Evolutionary conservation across 129 eudicot genomes (phyloP), one percentile per base, ranked within the genome.

Genomic region (Cynara cardunculus): DNA sequence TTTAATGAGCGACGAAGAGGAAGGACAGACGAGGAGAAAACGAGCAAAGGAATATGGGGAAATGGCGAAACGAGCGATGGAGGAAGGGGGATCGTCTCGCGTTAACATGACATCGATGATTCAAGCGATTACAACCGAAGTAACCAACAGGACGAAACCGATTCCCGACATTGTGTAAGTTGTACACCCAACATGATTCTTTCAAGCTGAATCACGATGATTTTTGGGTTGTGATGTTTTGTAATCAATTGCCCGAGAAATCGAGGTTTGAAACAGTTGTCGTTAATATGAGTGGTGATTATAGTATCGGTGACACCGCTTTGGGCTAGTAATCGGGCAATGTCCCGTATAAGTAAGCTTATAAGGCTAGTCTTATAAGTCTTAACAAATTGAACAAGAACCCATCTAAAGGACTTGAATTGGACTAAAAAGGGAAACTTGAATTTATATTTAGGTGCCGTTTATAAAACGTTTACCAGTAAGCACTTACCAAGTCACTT

Each of bases 221-320:
- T n/a, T n/a, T n/a, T 13, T 65, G 85, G 25, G 85, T 85, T 7
- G 64, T 39, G 70, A 82, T 81, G 4, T 31, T 9, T 86, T 86
- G 3, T 84, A 21, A 49, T 64, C 22, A 1, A 69, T 27, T 25
- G 83, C 79, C 3, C 81, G 89, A 65, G 31, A 22, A 19, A 80
- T 85, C 72, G 44, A 1, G 82, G 56, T 62, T 72, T 76, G 49
- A 79, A 76, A 11, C 87, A 82, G 71, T 66, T 30, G 7, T 82
- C 84, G 44, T 89, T 89, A 46, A 73, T 39, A 3, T 89, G 88
- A 21, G 87, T 88, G 5, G 84, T 86, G 86, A 88, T 24, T 12
- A 90, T 77, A 62, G 80, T 85, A 39, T 85, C 88, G 5, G 22
- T 62, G 6, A 30, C 65, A 13, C 80, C 78, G 7, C 70, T 82